Percentiles rank a stretch among this genome's conserved stretches.
Evolutionary conservation across 2,329 filamentous ascomycete genomes (phyloP).

Genomic region (Pyricularia pennisetigena): DNA sequence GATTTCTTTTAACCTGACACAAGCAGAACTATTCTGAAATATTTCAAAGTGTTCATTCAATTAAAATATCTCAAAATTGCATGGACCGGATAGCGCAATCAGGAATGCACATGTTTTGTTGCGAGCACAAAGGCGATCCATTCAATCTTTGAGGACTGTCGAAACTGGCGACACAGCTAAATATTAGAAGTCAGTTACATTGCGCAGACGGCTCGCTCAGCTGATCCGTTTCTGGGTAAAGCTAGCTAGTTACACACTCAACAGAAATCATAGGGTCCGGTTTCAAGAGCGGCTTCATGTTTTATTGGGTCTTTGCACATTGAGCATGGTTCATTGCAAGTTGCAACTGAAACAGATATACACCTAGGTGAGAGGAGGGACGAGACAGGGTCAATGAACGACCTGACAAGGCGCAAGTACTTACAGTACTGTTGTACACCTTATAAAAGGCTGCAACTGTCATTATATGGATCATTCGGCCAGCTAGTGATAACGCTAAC

Average conservation of each 20-base stretch:
- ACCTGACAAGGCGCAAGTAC: neutral
- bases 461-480: neutral
- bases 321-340: neutral
- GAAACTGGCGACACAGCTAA: neutral
- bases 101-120: neutral
- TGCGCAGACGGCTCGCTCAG: too few species aligned
- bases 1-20: too few species aligned
- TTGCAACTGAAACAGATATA: neutral
- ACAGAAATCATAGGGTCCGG: neutral
- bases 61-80: neutral
- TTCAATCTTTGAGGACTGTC: neutral
- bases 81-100: neutral
- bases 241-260: neutral
- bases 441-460: neutral
- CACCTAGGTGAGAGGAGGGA: neutral
- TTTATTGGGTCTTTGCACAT: neutral
- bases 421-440: neutral
- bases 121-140: neutral
- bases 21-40: too few species aligned
- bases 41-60: too few species aligned
- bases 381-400: neutral
- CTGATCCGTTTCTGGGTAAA: neutral
- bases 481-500: neutral
- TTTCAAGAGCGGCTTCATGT: neutral
- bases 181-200: too few species aligned